These are phyloP conservation scores for Metschnikowia cubensis DNA, from an alignment of 805 yeast genomes.

Conservation along the genomic window DNA sequence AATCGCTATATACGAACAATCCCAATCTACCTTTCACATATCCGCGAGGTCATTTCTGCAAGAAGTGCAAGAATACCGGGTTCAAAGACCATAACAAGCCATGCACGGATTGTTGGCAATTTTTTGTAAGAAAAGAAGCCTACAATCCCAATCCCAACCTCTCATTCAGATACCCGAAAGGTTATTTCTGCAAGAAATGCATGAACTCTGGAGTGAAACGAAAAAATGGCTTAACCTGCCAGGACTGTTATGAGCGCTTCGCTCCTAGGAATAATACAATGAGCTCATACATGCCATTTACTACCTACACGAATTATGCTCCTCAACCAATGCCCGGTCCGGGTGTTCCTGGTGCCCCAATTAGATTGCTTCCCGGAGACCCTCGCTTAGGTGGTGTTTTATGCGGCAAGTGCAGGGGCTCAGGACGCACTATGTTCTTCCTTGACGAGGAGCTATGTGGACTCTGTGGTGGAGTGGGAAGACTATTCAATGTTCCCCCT, in stretches of 20 bases:
- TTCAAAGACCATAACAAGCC: conserved; percentile 22
- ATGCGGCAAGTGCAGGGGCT: conserved; percentile 71
- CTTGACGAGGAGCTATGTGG: conserved; percentile 62
- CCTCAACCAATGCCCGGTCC: conserved; percentile 4
- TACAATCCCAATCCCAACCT: conserved; percentile 47
- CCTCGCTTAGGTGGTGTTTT: conserved; percentile 67
- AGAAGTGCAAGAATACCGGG: conserved; percentile 35
- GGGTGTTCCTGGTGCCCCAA: conserved; percentile 23
- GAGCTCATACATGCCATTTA: background rate
- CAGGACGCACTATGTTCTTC: conserved; percentile 52
- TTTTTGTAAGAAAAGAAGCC: conserved; percentile 24
- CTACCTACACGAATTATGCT: background rate
- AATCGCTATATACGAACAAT: conserved; percentile 18
- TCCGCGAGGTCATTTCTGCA: conserved; percentile 30
- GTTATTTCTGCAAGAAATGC: conserved; percentile 64
- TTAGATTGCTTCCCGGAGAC: conserved; percentile 69
- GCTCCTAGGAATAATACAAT: conserved; percentile 38
- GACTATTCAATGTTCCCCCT: conserved; percentile 29
- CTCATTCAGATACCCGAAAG: conserved; percentile 65
- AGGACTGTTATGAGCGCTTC: conserved; percentile 64
- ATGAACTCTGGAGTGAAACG: conserved; percentile 65
- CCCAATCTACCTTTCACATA: conserved; percentile 25
- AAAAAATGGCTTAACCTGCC: conserved; percentile 63
- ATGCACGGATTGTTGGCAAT: conserved; percentile 31
- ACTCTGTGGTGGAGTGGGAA: conserved; percentile 64